Evolutionary conservation across 345 rosid genomes (phyloP).

Genomic region (Salix exigua): DNA sequence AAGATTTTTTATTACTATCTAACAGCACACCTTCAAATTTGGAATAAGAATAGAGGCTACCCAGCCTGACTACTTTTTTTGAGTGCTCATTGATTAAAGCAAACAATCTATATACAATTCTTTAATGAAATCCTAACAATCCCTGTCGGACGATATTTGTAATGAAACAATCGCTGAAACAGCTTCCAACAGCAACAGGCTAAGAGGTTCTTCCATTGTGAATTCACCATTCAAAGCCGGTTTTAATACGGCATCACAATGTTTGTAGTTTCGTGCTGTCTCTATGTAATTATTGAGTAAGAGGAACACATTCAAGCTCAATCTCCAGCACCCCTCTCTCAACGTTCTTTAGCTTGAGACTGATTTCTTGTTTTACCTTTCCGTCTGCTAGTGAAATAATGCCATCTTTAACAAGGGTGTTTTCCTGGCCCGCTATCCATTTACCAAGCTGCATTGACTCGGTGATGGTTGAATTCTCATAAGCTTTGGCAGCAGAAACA

Average conservation of each 20-base stretch:
- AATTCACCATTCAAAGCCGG: not conserved
- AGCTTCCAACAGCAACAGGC: slow-evolving; percentile 5
- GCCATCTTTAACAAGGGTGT: slow-evolving; percentile 68
- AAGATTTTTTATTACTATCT: too few relatives aligned
- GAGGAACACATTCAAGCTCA: slow-evolving; percentile 90
- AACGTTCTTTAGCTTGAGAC: slow-evolving; percentile 73
- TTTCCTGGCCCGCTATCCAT: slow-evolving; percentile 69
- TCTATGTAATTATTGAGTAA: slow-evolving; percentile 52
- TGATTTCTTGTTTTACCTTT: slow-evolving; percentile 71
- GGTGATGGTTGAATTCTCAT: slow-evolving; percentile 45
- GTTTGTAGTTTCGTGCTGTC: not conserved
- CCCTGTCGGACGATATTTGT: not conserved
- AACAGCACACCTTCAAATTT: not conserved
- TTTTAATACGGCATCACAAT: not conserved
- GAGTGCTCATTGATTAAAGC: not conserved
- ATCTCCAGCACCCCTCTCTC: slow-evolving; percentile 86
- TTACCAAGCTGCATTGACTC: slow-evolving; percentile 74
- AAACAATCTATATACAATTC: slow-evolving; percentile 4
- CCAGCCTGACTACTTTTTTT: not conserved
- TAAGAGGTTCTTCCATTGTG: not conserved
- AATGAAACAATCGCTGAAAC: not conserved
- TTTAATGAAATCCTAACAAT: not conserved
- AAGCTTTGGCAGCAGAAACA: slow-evolving; percentile 74
- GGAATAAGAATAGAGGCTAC: not conserved
- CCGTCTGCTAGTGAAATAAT: slow-evolving; percentile 67